Evolutionary conservation across 1,284 basidiomycete species (phyloP), one percentile per base, ranked within the genome.

Genomic region (Ceratobasidium sp.): DNA sequence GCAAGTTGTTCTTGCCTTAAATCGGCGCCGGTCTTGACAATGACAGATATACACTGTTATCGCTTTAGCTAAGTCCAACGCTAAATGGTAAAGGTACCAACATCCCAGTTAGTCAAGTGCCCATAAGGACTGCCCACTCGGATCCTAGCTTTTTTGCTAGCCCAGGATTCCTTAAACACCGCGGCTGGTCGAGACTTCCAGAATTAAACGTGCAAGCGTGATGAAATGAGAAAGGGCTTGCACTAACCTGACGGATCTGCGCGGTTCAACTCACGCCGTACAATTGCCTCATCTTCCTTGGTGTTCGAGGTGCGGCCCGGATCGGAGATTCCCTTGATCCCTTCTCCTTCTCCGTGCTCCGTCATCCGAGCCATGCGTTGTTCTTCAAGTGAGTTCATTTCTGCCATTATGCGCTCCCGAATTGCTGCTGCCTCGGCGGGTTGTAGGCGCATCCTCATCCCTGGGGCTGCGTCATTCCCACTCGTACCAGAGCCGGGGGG

Each of bases 1-100:
- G 97, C 97, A 31, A 99, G 84, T 79, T 99, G 97, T 78, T 99
- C 97, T 80, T 99, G 97, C 55, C 97, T 87, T 64, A 99, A 80
- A 79, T 99, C 97, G 31, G 92, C 95, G 1, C 96, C 97, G 2
- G 96, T 98, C 81, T 99, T 99, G 77, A 99, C 94, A 73, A 99
- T 99, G 55, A 98, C 94, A 8, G 95, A 96, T 54, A 98, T 87
- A 73, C 96, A 94, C 78, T 79, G 57, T 15, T 4, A 20, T 42
- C 8, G 27, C 2, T 25, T 42, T 74, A 91, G 87, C 88, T 89
- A 91, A 72, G 88, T 20, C 85, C 88, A 88, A 74, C 57, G 53
- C 45, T 62, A 52, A 55, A 62, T 67, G 70, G 54, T 32, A 27
- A 64, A 53, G 65, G 56, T 7, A 75, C 78, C 75, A 64, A 82